Conservation (phyloP, 2,329 filamentous ascomycete species). For the Nothophoma quercina region DNA sequence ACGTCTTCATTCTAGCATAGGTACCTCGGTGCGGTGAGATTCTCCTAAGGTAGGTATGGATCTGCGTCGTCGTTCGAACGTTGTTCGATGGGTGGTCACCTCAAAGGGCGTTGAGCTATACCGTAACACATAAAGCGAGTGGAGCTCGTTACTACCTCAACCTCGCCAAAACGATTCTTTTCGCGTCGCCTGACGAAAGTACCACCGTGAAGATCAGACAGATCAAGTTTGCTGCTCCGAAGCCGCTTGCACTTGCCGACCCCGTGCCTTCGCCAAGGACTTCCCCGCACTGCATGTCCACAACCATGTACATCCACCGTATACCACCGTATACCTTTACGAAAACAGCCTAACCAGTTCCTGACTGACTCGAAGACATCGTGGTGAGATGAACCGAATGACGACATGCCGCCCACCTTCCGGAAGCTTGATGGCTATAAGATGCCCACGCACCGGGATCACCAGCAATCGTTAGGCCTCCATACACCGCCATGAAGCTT, state of each 20-base stretch:
- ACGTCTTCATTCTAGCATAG: background rate
- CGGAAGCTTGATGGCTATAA: background rate
- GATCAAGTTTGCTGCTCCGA: background rate
- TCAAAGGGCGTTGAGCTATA: background rate
- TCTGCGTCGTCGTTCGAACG: background rate
- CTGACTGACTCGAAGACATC: background rate
- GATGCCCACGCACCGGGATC: background rate
- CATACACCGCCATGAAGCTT: conserved; percentile 21
- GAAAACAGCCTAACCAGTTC: background rate
- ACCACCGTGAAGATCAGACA: background rate
- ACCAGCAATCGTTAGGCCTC: background rate
- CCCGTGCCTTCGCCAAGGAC: background rate
- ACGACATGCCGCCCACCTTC: background rate
- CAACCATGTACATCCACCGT: background rate
- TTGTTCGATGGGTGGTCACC: background rate
- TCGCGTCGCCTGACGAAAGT: background rate
- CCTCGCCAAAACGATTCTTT: background rate
- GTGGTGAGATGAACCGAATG: conserved; percentile 3
- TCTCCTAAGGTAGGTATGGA: too few species aligned
- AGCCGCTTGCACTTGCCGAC: conserved; percentile 3
- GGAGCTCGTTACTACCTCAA: background rate
- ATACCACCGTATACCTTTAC: background rate
- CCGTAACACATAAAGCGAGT: background rate
- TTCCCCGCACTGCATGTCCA: conserved; percentile 11
- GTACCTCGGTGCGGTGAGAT: background rate